Conservation (phyloP, 352 stramenopile species). For the Phytophthora hibernalis region DNA sequence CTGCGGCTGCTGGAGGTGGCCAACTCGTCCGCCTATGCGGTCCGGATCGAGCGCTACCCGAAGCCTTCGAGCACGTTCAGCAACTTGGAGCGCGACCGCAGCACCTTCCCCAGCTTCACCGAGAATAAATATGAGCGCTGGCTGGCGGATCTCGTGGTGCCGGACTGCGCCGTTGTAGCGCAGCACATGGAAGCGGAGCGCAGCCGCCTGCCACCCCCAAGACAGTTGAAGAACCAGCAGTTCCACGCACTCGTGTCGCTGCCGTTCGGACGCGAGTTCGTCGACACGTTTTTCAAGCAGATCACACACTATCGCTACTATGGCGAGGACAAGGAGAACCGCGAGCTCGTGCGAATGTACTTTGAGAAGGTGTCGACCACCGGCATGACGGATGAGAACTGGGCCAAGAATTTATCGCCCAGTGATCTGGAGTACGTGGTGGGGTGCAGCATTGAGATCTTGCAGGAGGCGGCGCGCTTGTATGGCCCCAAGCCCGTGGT, state of each 20-base stretch:
- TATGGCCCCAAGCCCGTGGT: conserved; percentile 63
- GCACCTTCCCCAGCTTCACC: conserved; percentile 61
- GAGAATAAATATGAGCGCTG: conserved; percentile 83
- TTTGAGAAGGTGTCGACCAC: conserved; percentile 85
- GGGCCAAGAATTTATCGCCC: conserved; percentile 46
- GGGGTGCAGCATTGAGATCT: conserved; percentile 69
- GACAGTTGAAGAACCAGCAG: conserved; percentile 75
- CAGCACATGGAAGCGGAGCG: conserved; percentile 59
- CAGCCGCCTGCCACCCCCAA: conserved; percentile 51
- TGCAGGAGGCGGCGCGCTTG: conserved; percentile 77
- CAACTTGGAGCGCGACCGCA: conserved; percentile 60
- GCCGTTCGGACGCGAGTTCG: conserved; percentile 68
- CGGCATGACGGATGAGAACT: conserved; percentile 69
- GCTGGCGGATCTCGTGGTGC: conserved; percentile 64
- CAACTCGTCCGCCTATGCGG: conserved; percentile 74
- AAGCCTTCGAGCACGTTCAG: conserved; percentile 78
- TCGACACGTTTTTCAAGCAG: conserved; percentile 77
- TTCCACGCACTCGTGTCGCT: conserved; percentile 77
- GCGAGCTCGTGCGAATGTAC: conserved; percentile 74
- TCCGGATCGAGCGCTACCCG: conserved; percentile 82
- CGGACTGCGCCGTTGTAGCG: conserved; percentile 58
- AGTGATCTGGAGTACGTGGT: conserved; percentile 65
- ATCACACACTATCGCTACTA: conserved; percentile 72
- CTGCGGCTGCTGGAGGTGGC: conserved; percentile 74
- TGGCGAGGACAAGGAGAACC: conserved; percentile 78